phyloP scores from a whole-genome alignment of 2,329 filamentous ascomycete species.

The Xylariaceae sp. region DNA sequence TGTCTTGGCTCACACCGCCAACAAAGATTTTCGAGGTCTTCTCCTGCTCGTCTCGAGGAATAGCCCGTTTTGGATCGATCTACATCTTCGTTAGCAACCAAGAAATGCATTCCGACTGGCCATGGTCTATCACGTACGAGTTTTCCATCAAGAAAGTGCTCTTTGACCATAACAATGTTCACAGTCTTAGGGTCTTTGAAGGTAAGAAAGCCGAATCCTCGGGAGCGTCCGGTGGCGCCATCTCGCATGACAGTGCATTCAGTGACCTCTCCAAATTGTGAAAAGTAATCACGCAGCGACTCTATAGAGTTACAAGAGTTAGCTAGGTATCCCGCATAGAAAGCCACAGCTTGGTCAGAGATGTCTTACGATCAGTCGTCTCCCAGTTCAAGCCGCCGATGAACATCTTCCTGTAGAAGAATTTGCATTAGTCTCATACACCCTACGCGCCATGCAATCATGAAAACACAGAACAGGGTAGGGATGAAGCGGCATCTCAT shows the following conservation, averaged over 20 bases:
- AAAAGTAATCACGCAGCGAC: conserved; percentile 94
- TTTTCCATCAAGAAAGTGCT: conserved; percentile 96
- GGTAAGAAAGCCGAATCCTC: conserved; percentile 95
- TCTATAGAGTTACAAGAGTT: conserved; percentile 50
- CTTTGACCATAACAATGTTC: conserved; percentile 99
- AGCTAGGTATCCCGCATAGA: conserved; percentile 13
- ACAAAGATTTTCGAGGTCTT: conserved; percentile 99
- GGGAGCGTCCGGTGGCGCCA: conserved; percentile 83
- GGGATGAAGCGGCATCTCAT: conserved; percentile 14
- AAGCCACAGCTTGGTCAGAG: not conserved
- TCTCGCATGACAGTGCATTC: conserved; percentile 99
- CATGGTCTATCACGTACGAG: conserved; percentile 61
- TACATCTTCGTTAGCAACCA: conserved; percentile 35
- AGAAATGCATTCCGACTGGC: not conserved
- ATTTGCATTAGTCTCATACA: conserved; percentile 22
- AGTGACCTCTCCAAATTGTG: conserved; percentile 92
- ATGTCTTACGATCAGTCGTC: conserved; percentile 84
- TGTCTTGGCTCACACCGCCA: conserved; percentile 93
- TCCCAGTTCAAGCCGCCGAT: conserved; percentile 99
- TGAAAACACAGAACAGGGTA: conserved; percentile 8
- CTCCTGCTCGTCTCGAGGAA: conserved; percentile 95
- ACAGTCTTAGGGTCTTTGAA: conserved; percentile 98
- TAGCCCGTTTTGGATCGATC: conserved; percentile 98
- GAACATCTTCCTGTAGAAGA: conserved; percentile 84
- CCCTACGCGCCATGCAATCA: conserved; percentile 11